Base-by-base conservation (phyloP, 176 grass and related monocot species). In the Eragrostis curvula region DNA sequence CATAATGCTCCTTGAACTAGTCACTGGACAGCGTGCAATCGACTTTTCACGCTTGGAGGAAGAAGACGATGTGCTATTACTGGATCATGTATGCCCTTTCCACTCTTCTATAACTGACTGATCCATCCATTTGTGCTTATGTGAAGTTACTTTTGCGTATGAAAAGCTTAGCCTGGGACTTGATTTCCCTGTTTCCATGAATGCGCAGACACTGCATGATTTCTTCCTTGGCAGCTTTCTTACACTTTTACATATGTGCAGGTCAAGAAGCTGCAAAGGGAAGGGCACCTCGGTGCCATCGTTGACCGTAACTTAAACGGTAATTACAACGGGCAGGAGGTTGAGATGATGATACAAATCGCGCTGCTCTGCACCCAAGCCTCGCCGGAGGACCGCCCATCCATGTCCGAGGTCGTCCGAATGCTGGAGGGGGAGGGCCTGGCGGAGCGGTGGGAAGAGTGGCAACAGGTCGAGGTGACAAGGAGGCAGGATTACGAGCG, bases 381-480 rank as follows among this genome's bases (percentile, higher is more conserved):
- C 11, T 95, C 92, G 17, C 92, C 95, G 0, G 96, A 95, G 92
- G 92, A 98, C 32, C 92, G 96, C 3, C 96, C 96, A 0, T 79
- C 92, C 2, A 98, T 98, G 96, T 98, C 92, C 1, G 96, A 95
- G 80, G 92, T 98, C 46, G 96, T 95, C 56, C 84, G 92, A 84
- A 98, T 98, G 96, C 80, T 98, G 23, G 96, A 98, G 81, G 96
- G 96, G 28, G 96, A 98, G 68, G 96, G 96, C 6, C 79, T 98
- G 43, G 90, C 96, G 0, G 96, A 95, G 84, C 84, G 96, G 71
- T 98, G 96, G 96, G 90, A 93, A 75, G 96, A 98, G 79, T 98
- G 96, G 96, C 88, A 95, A 48, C 96, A 95, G 82, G 90, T 98
- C 6, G 96, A 98, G 75, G 96, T 98, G 48, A 91, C 84, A 18